Percentiles rank a stretch among this genome's conserved stretches.
Evolutionary conservation across 2,329 filamentous ascomycete species (phyloP).

Genomic region (Colletotrichum cuscutae): DNA sequence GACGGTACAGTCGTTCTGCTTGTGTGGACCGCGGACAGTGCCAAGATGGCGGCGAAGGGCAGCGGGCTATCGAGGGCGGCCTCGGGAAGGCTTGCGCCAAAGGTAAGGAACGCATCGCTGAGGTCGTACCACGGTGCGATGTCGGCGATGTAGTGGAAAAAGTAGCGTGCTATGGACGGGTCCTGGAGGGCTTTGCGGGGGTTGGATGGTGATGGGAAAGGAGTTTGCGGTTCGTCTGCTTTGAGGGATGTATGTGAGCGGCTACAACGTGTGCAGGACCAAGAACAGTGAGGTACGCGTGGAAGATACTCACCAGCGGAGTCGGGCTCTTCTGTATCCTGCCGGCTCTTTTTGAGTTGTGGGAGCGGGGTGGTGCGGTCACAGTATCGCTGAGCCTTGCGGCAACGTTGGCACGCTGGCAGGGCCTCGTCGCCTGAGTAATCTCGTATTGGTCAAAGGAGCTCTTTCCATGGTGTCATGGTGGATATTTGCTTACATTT

Average conservation of each 20-base stretch:
- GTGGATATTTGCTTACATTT: conserved; percentile 41
- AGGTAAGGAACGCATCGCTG: conserved; percentile 49
- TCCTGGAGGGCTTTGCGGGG: conserved; percentile 45
- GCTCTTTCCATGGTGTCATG: neutral
- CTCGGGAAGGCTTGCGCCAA: conserved; percentile 47
- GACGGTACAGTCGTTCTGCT: conserved; percentile 44
- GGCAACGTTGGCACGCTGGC: conserved; percentile 47
- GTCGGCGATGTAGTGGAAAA: conserved; percentile 50
- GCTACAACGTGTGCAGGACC: neutral
- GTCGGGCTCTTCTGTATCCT: neutral
- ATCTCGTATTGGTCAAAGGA: neutral
- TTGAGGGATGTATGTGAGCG: neutral
- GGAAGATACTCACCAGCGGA: neutral
- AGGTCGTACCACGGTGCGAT: conserved; percentile 60
- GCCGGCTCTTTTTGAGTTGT: neutral
- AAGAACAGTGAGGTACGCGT: neutral
- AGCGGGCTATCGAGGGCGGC: conserved; percentile 51
- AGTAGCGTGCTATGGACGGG: conserved; percentile 46
- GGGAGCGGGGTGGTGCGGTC: conserved; percentile 41
- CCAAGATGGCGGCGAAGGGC: conserved; percentile 55
- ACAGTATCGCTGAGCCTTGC: conserved; percentile 45
- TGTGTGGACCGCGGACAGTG: conserved; percentile 54
- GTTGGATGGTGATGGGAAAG: conserved; percentile 14
- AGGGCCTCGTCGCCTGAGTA: conserved; percentile 44
- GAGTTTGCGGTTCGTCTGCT: neutral